A percentile compares a stretch with the other conserved stretches of the same genome.
phyloP scores from a whole-genome alignment of 495 filamentous ascomycete genomes.

The Neurospora africana region DNA sequence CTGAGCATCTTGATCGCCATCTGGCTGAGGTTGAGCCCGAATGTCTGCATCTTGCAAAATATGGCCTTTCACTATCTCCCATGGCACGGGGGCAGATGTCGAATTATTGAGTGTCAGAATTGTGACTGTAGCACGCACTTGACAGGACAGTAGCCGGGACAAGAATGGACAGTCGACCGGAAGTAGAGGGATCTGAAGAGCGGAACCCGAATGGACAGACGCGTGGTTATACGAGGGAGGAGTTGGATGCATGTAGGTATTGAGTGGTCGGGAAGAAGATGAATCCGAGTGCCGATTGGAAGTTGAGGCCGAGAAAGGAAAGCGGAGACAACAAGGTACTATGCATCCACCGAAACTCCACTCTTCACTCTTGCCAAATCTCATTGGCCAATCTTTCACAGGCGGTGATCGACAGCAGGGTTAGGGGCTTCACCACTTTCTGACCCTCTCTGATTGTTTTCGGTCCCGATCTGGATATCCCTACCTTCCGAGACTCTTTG shows the following conservation, averaged over 20 bases:
- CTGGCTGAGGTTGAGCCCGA: background rate
- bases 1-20: background rate
- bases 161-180: background rate
- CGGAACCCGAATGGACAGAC: background rate
- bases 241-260: no score
- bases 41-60: no score
- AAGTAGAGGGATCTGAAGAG: no score
- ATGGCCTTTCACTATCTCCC: no score
- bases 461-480: background rate
- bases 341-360: background rate
- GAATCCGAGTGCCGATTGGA: background rate
- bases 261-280: background rate
- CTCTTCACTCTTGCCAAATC: fast-evolving
- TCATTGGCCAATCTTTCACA: background rate
- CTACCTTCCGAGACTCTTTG: background rate
- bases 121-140: background rate
- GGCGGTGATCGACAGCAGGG: no score
- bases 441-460: background rate
- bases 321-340: background rate
- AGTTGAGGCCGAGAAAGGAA: background rate
- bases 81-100: no score
- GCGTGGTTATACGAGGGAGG: background rate
- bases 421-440: no score
- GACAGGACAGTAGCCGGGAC: no score
- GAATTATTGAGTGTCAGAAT: no score